Evolutionary conservation across 345 rosid species (phyloP), one percentile per base, ranked within the genome.

Genomic region (Brassica incana): DNA sequence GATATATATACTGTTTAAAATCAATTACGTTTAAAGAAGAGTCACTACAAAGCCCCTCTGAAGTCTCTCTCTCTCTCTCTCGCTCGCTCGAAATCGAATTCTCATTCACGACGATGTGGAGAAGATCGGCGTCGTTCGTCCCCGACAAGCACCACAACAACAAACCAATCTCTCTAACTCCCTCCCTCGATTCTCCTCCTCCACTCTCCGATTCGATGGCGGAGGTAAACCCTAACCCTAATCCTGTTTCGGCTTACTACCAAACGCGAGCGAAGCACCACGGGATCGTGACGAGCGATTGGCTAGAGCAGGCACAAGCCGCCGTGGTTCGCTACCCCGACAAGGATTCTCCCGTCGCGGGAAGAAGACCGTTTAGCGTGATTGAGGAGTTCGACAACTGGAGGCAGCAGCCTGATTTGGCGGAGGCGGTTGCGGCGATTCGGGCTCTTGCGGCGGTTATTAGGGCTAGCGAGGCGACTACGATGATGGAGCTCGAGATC

Each of bases 401-500:
- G 99, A 85, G 99, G 85, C 87, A 86, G 75, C 95, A 91, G 76
- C 97, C 99, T 4, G 95, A 91, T 81, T 86, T 95, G 84, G 99
- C 97, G 9, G 97, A 95, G 85, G 97, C 99, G n/a, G 97, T 95
- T 36, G 95, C 99, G 12, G 99, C 97, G 12, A 89, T 92, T 50
- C 86, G 95, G 65, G 95, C 97, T 30, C 86, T 95, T 27, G 98
- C 98, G 5, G 91, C 93, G 11, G 97, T 90, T 65, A 90, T 92
- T 72, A 80, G 95, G 84, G 80, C 88, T 36, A 90, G 99, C 72
- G 84, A 87, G 79, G 99, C 99, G 3, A 91, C 85, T n/a, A 92
- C 99, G 0, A 92, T 95, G 97, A 92, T 95, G 99, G 94, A 92
- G 82, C 97, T 95, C 54, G 97, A 95, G 82, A 91, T 91, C 71